Base-by-base conservation (phyloP, 768 basidiomycete genomes). In the Paxillus involutus region DNA sequence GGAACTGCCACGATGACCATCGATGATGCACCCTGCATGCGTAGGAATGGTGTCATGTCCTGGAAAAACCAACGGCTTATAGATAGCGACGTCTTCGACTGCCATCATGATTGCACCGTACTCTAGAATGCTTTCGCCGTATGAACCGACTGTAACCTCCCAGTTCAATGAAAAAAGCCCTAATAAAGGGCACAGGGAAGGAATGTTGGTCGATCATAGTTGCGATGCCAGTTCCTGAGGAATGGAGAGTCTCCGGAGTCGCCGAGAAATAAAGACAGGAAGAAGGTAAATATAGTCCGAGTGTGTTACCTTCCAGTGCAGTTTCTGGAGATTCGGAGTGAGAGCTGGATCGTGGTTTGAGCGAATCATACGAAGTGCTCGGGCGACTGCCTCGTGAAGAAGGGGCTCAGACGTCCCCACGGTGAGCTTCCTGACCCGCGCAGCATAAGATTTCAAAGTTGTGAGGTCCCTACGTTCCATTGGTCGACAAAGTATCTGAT, bases 61-160 rank as follows among this genome's bases (percentile, higher is more conserved):
- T 35, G 47, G 48, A 29, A 58, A 43, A 30, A 58, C 53, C 14
- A 58, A 41, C 3, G 57, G 57, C 47, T 55, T 55, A 19, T 53
- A 53, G 10, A 63, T 58, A 11, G 49, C 48, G 35, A 61, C 41
- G 19, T 63, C 55, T 24, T 45, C 41, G 3, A 59, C 33, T 4
- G 54, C 44, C 43, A n/a, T n/a, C n/a, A n/a, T n/a, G n/a, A 60
- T 55, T 3, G 60, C 62, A 19, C 62, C 62, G 37, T 58, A 56
- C 47, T 63, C 62, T 9, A 63, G 46, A 44, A 57, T 59, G 37
- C 53, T 48, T 37, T 58, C 57, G 26, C 49, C 36, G 44, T 58
- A 58, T 29, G n/a, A n/a, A n/a, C n/a, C n/a, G n/a, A n/a, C n/a
- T n/a, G n/a, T n/a, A n/a, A n/a, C n/a, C n/a, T n/a, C n/a, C n/a